Percentiles rank a stretch among this genome's conserved stretches.
phyloP scores from a whole-genome alignment of 306 rosid genomes.

The Trifolium dubium region DNA sequence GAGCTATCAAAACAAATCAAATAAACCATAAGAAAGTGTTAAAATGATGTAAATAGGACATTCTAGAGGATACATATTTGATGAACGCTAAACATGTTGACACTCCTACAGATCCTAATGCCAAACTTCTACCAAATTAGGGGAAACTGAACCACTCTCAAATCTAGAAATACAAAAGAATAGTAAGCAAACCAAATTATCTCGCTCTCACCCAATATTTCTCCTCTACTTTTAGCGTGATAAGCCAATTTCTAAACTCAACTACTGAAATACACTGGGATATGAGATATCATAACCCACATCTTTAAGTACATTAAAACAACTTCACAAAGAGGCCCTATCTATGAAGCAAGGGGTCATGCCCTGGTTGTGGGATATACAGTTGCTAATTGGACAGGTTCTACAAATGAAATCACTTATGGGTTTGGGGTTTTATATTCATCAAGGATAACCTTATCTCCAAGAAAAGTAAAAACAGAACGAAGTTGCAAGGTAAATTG shows the following conservation, averaged over 20 bases:
- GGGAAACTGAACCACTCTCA: background rate
- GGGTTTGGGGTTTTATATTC: background rate
- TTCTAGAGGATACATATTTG: constrained; percentile 1
- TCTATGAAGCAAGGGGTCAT: background rate
- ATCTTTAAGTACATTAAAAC: background rate
- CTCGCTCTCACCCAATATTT: background rate
- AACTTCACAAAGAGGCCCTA: background rate
- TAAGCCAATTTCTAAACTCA: background rate
- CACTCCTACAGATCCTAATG: constrained; percentile 6
- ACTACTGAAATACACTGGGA: background rate
- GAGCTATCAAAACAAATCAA: too few relatives aligned
- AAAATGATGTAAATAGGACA: background rate
- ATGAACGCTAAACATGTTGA: background rate
- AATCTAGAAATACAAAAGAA: background rate
- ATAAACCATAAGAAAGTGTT: too few relatives aligned
- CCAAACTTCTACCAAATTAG: background rate
- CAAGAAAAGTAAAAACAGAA: background rate
- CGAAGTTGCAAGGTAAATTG: background rate
- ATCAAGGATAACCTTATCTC: background rate
- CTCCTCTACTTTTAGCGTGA: background rate
- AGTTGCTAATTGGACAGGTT: background rate
- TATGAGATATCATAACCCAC: background rate
- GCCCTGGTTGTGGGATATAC: background rate
- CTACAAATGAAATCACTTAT: background rate
- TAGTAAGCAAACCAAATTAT: background rate